A percentile compares a stretch with the other conserved stretches of the same genome.
These are phyloP conservation scores for Debaryomyces maramus DNA, from an alignment of 805 yeast species.

Conservation along the genomic window DNA sequence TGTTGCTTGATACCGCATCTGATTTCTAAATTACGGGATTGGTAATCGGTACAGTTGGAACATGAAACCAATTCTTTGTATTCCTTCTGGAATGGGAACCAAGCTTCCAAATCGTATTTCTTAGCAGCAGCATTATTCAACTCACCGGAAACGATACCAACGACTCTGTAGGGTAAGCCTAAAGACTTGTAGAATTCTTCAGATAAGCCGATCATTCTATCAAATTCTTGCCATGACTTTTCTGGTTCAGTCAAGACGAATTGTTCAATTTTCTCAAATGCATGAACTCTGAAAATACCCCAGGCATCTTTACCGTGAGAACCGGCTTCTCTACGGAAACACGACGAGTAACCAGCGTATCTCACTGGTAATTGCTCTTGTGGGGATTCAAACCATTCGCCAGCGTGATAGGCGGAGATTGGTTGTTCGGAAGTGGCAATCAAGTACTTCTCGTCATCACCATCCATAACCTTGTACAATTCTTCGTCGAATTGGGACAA, in stretches of 20 bases:
- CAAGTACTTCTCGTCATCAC: slow-evolving; percentile 95
- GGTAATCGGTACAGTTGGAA: slow-evolving; percentile 99
- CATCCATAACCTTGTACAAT: slow-evolving; percentile 93
- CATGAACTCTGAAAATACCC: slow-evolving; percentile 99
- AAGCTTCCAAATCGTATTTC: slow-evolving; percentile 97
- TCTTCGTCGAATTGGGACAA: slow-evolving; percentile 98
- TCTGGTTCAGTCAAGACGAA: slow-evolving; percentile 96
- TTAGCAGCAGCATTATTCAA: slow-evolving; percentile 98
- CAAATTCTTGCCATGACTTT: slow-evolving; percentile 96
- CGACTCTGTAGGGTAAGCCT: slow-evolving; percentile 94
- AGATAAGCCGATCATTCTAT: slow-evolving; percentile 85
- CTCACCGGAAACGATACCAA: slow-evolving; percentile 97
- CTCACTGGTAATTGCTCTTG: slow-evolving; percentile 94
- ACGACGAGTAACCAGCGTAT: slow-evolving; percentile 97
- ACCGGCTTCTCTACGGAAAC: slow-evolving; percentile 99
- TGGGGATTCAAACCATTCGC: slow-evolving; percentile 98
- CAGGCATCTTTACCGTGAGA: slow-evolving; percentile 99
- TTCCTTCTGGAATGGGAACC: slow-evolving; percentile 99
- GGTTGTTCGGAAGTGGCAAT: slow-evolving; percentile 99
- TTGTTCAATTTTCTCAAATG: slow-evolving; percentile 97
- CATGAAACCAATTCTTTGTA: slow-evolving; percentile 97
- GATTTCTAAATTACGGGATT: slow-evolving; percentile 96
- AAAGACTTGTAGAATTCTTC: slow-evolving; percentile 93
- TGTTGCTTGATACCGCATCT: slow-evolving; percentile 97
- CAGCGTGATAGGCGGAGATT: slow-evolving; percentile 94